Evolutionary conservation across 495 filamentous ascomycete species (phyloP).

Genomic region (Aspergillus avenaceus): DNA sequence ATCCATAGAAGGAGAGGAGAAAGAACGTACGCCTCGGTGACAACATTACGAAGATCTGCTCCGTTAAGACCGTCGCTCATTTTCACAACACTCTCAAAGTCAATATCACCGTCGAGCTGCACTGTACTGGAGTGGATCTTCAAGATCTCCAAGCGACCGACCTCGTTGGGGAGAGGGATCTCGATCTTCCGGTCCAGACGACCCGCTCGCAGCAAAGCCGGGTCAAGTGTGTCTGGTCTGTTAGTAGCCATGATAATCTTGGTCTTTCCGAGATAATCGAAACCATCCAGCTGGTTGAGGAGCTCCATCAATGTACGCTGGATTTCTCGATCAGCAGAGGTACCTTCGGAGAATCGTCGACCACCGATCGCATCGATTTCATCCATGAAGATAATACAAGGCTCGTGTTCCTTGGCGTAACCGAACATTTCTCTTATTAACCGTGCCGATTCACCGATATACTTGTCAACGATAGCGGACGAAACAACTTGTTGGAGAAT

Average conservation of each 20-base stretch:
- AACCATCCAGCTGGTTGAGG: constrained; percentile 97
- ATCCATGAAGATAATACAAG: constrained; percentile 99
- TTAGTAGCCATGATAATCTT: constrained; percentile 99
- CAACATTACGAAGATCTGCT: constrained; percentile 94
- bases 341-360: constrained; percentile 95
- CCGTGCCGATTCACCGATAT: constrained; percentile 96
- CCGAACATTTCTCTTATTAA: constrained; percentile 99
- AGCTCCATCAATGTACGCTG: constrained; percentile 99
- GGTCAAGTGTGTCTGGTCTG: constrained; percentile 95
- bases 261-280: constrained; percentile 98
- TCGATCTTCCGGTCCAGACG: constrained; percentile 97
- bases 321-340: constrained; percentile 96
- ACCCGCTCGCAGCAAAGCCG: constrained; percentile 88
- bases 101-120: constrained; percentile 88
- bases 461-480: constrained; percentile 99
- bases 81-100: constrained; percentile 99
- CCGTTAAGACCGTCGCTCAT: constrained; percentile 99
- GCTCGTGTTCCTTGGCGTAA: constrained; percentile 98
- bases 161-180: constrained; percentile 98
- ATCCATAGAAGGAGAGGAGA: constrained; percentile 7
- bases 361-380: constrained; percentile 99
- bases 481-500: constrained; percentile 74
- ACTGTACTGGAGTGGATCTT: constrained; percentile 95
- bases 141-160: constrained; percentile 93
- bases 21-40: constrained; percentile 88